Conservation (phyloP, 768 basidiomycete genomes). For the Amanita polypyramis region DNA sequence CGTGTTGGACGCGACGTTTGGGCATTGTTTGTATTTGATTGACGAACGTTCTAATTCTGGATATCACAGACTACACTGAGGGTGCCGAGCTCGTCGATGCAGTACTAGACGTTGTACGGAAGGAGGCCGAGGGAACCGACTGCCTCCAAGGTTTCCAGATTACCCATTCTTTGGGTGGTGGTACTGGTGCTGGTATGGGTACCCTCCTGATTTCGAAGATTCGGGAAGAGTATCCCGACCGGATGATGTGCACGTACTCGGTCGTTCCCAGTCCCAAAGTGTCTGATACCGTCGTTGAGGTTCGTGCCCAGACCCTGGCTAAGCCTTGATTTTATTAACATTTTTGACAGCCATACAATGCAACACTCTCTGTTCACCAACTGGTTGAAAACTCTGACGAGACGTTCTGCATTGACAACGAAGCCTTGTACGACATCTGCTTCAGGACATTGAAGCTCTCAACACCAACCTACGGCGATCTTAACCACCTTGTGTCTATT, state of each 20-base stretch:
- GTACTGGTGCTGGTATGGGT: slow-evolving; percentile 99
- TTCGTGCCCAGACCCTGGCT: slow-evolving; percentile 17
- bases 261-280: slow-evolving; percentile 97
- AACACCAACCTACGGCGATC: slow-evolving; percentile 93
- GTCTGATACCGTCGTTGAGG: slow-evolving; percentile 97
- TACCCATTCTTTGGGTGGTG: slow-evolving; percentile 97
- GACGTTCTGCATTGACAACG: slow-evolving; percentile 99
- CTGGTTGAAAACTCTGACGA: slow-evolving; percentile 99
- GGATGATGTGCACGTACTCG: slow-evolving; percentile 99
- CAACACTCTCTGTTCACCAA: slow-evolving; percentile 96
- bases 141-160: slow-evolving; percentile 99
- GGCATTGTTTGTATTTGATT: slow-evolving; percentile 5
- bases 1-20: slow-evolving; percentile 16
- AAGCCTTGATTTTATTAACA: neutral
- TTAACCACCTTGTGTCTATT: slow-evolving; percentile 95
- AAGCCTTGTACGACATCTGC: slow-evolving; percentile 98
- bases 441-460: slow-evolving; percentile 95
- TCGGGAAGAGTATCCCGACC: slow-evolving; percentile 96
- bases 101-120: slow-evolving; percentile 96
- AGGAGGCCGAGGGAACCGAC: slow-evolving; percentile 97
- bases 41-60: slow-evolving; percentile 3
- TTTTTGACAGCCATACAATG: slow-evolving; percentile 82
- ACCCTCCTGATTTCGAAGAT: slow-evolving; percentile 99
- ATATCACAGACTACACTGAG: slow-evolving; percentile 67
- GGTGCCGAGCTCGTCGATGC: slow-evolving; percentile 98